These are phyloP conservation scores for Lactarius sanguifluus DNA, from an alignment of 768 basidiomycete genomes.

Conservation along the genomic window DNA sequence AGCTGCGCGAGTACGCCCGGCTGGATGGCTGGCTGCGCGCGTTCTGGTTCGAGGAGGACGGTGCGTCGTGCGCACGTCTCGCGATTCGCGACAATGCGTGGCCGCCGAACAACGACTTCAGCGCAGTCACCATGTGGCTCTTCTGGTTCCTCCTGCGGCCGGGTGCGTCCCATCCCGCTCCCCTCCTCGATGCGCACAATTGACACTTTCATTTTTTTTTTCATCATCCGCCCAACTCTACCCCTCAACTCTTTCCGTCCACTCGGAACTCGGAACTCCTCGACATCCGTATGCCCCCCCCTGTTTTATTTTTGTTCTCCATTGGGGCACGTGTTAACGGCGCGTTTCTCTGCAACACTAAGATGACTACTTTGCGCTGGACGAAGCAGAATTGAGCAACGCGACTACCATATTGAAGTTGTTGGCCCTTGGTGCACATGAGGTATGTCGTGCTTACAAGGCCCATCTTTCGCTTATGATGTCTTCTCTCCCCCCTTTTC, in stretches of 20 bases:
- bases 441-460: constrained; percentile 39
- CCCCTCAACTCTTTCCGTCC: neutral
- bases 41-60: constrained; percentile 63
- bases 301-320: neutral
- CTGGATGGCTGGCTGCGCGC: constrained; percentile 63
- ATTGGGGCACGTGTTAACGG: constrained; percentile 13
- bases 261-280: neutral
- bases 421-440: constrained; percentile 67
- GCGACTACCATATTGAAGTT: constrained; percentile 55
- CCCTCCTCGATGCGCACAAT: neutral
- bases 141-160: constrained; percentile 70
- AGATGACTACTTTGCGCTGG: constrained; percentile 50
- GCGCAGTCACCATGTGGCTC: constrained; percentile 72
- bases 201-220: neutral
- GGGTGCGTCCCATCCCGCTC: constrained; percentile 42
- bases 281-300: neutral
- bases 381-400: constrained; percentile 43
- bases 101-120: constrained; percentile 54
- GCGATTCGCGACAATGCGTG: constrained; percentile 49
- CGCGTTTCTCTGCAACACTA: constrained; percentile 10
- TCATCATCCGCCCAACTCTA: neutral
- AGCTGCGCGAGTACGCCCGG: constrained; percentile 66
- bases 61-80: constrained; percentile 51
- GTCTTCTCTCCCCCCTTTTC: neutral
- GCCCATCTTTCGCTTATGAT: constrained; percentile 26